Evolutionary conservation across 495 filamentous ascomycete genomes (phyloP).

Genomic region (Corynascus novoguineensis): DNA sequence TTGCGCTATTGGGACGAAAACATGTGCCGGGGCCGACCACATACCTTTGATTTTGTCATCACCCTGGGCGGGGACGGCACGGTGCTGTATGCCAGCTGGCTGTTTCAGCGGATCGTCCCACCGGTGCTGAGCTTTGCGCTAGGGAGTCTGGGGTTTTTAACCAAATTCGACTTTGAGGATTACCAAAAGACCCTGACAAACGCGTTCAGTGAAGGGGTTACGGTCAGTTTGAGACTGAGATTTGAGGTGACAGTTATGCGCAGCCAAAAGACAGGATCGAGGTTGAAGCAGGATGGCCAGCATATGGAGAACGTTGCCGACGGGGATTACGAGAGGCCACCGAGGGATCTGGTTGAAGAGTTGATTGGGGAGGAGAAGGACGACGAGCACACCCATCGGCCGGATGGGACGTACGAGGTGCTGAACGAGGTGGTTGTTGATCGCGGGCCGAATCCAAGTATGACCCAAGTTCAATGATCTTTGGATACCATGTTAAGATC

Average conservation of each 20-base stretch:
- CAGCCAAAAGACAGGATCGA: conserved; percentile 48
- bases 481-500: background rate
- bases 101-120: conserved; percentile 95
- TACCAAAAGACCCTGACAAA: conserved; percentile 63
- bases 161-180: conserved; percentile 85
- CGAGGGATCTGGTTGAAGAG: conserved; percentile 78
- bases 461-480: conserved; percentile 20
- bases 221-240: conserved; percentile 77
- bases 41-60: conserved; percentile 88
- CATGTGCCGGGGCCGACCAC: conserved; percentile 69
- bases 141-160: conserved; percentile 89
- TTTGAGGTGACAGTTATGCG: conserved; percentile 97
- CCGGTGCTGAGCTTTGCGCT: conserved; percentile 88
- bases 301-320: conserved; percentile 28
- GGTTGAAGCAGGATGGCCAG: conserved; percentile 5
- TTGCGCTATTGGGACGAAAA: conserved; percentile 78
- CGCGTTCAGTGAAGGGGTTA: conserved; percentile 77
- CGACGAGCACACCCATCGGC: conserved; percentile 72
- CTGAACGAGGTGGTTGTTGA: conserved; percentile 91
- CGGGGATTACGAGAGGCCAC: conserved; percentile 22
- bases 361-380: conserved; percentile 78
- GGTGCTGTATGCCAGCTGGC: conserved; percentile 90
- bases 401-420: conserved; percentile 78
- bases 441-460: conserved; percentile 82
- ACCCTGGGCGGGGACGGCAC: conserved; percentile 97